A percentile compares a stretch with the other conserved stretches of the same genome.
phyloP scores from a whole-genome alignment of 805 yeast species.

The Alloascoidea hylecoeti region DNA sequence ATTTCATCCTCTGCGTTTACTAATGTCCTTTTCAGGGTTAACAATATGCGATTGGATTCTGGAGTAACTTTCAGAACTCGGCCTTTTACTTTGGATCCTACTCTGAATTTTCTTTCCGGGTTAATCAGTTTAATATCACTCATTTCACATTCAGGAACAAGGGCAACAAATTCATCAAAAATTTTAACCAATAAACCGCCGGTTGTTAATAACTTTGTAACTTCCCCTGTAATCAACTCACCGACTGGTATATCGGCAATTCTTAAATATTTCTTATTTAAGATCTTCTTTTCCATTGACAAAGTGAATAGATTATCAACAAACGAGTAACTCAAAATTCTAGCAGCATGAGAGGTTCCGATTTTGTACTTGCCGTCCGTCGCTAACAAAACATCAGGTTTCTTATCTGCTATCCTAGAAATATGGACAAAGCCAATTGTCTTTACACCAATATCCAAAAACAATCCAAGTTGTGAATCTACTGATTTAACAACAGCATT shows the following conservation, averaged over 20 bases:
- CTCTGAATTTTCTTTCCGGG: slow-evolving; percentile 87
- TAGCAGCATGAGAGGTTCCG: slow-evolving; percentile 61
- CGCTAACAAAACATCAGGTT: slow-evolving; percentile 15
- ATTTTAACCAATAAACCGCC: slow-evolving; percentile 57
- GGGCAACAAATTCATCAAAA: slow-evolving; percentile 55
- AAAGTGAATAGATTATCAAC: slow-evolving; percentile 56
- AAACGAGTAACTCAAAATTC: slow-evolving; percentile 57
- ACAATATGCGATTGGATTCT: slow-evolving; percentile 31
- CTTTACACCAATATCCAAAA: slow-evolving; percentile 32
- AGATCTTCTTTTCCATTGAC: slow-evolving; percentile 51
- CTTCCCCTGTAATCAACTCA: slow-evolving; percentile 36
- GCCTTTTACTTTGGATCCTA: slow-evolving; percentile 69
- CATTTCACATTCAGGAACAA: slow-evolving; percentile 62
- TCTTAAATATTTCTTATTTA: slow-evolving; percentile 53
- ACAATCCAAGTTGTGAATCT: slow-evolving; percentile 21
- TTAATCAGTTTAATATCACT: slow-evolving; percentile 74
- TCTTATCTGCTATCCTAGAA: slow-evolving; percentile 41
- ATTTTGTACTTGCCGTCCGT: slow-evolving; percentile 24
- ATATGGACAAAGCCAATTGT: slow-evolving; percentile 64
- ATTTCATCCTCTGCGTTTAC: slow-evolving; percentile 33
- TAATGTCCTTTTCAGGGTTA: slow-evolving; percentile 76
- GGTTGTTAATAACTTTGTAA: slow-evolving; percentile 40
- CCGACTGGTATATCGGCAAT: slow-evolving; percentile 70
- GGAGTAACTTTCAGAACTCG: slow-evolving; percentile 42
- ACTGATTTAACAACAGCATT: slow-evolving; percentile 42